These are phyloP conservation scores for Neofusicoccum cordaticola DNA, from an alignment of 2,329 filamentous ascomycete species.

Conservation along the genomic window DNA sequence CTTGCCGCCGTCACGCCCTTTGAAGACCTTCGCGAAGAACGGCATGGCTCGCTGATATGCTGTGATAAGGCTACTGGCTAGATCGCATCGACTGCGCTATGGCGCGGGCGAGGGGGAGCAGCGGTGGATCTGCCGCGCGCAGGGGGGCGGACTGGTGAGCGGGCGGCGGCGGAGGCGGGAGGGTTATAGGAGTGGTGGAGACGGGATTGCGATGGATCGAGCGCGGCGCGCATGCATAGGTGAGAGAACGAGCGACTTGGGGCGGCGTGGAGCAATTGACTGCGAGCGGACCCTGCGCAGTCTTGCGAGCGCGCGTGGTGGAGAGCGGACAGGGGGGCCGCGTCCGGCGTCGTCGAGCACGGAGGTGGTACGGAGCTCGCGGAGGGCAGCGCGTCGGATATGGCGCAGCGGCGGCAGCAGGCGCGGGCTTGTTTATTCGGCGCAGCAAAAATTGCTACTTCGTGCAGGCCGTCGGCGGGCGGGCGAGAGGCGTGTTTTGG, in stretches of 20 bases:
- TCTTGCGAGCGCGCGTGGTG: constrained; percentile 5
- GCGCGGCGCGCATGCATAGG: constrained; percentile 13
- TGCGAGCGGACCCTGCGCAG: constrained; percentile 7
- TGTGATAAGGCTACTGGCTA: constrained; percentile 7
- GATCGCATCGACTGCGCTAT: constrained; percentile 15
- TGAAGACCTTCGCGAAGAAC: constrained; percentile 63
- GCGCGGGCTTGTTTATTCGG: neutral
- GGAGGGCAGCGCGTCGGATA: constrained; percentile 3
- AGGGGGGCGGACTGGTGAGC: constrained; percentile 1
- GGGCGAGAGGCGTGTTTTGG: constrained; percentile 12
- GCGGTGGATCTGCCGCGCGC: constrained; percentile 11
- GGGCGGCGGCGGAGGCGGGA: constrained; percentile 3
- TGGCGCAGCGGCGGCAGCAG: constrained; percentile 1
- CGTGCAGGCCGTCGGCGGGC: neutral
- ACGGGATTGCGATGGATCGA: neutral
- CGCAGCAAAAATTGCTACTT: neutral
- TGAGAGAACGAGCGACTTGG: constrained; percentile 4
- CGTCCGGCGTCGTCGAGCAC: constrained; percentile 6
- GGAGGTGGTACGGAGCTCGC: constrained; percentile 5
- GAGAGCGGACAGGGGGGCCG: constrained; percentile 13
- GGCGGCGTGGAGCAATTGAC: constrained; percentile 13
- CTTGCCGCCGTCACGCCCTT: constrained; percentile 73
- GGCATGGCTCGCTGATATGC: constrained; percentile 42
- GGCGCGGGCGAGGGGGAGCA: constrained; percentile 11
- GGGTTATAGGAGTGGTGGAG: constrained; percentile 13